A percentile compares a stretch with the other conserved stretches of the same genome.
Evolutionary conservation across 1,284 basidiomycete species (phyloP).

Genomic region (Microbotryum lychnidis-dioicae): DNA sequence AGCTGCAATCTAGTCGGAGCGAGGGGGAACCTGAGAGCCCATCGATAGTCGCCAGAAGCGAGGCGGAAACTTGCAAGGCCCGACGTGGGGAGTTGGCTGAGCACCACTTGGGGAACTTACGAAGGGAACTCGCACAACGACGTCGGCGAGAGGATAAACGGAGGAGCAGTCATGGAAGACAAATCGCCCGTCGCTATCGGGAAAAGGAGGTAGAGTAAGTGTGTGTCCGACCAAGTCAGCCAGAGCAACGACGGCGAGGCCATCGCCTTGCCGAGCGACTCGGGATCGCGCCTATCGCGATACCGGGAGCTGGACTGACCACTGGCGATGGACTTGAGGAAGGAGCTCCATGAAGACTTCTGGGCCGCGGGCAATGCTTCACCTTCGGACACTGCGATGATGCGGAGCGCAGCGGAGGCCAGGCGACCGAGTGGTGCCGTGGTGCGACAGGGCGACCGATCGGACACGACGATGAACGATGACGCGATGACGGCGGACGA

Average conservation of each 20-base stretch:
- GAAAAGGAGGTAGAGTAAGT: background rate
- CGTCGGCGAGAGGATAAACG: constrained; percentile 44
- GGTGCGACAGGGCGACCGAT: background rate
- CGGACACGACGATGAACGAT: background rate
- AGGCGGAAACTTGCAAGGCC: background rate
- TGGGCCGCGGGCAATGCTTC: constrained; percentile 61
- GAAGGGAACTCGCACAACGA: background rate
- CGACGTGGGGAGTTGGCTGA: background rate
- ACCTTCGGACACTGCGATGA: constrained; percentile 11
- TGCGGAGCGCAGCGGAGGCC: no score
- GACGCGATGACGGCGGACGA: background rate
- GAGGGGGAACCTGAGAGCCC: constrained; percentile 59
- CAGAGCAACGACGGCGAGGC: constrained; percentile 7
- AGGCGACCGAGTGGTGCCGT: background rate
- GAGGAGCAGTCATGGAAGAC: constrained; percentile 85
- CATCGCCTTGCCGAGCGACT: constrained; percentile 17
- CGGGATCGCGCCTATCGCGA: no score
- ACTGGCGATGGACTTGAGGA: constrained; percentile 60
- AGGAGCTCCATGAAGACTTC: constrained; percentile 58
- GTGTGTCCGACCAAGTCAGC: constrained; percentile 1
- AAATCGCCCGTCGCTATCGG: constrained; percentile 81
- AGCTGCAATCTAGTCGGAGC: background rate
- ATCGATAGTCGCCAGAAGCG: constrained; percentile 28
- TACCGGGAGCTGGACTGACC: constrained; percentile 27
- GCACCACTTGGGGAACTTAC: background rate